Evolutionary conservation across 2,329 filamentous ascomycete genomes (phyloP).

Genomic region (Microdochium bolleyi): DNA sequence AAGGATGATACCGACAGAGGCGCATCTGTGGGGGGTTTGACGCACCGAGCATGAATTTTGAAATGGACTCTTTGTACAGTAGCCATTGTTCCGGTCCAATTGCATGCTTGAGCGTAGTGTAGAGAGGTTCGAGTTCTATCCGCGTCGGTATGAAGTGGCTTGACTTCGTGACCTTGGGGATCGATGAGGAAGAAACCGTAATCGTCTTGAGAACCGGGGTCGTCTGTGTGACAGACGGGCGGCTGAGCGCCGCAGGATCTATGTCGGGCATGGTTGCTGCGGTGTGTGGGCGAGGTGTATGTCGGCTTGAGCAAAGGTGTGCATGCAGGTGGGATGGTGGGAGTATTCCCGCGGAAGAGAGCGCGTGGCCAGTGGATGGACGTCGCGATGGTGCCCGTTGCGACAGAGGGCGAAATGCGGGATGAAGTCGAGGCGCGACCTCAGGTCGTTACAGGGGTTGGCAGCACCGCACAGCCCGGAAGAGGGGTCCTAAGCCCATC

Average conservation of each 20-base stretch:
- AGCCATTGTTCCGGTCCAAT: conserved; percentile 56
- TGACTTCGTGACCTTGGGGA: conserved; percentile 47
- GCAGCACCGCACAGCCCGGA: conserved; percentile 16
- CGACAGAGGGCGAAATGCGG: conserved; percentile 4
- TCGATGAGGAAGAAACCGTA: conserved; percentile 39
- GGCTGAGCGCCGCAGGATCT: conserved; percentile 61
- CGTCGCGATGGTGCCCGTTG: conserved; percentile 4
- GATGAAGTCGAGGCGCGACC: conserved; percentile 11
- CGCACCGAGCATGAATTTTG: conserved; percentile 56
- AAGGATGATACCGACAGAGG: neutral
- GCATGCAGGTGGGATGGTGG: neutral
- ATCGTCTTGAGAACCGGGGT: conserved; percentile 55
- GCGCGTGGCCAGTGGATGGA: neutral
- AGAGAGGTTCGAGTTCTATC: conserved; percentile 60
- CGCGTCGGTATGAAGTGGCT: conserved; percentile 56
- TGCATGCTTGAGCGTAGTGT: conserved; percentile 50
- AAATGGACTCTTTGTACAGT: conserved; percentile 54
- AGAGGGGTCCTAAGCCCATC: conserved; percentile 16
- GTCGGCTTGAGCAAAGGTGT: conserved; percentile 11
- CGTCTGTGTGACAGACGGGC: conserved; percentile 47
- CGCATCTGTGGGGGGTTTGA: conserved; percentile 5
- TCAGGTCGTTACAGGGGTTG: conserved; percentile 9
- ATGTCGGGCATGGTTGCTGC: conserved; percentile 54
- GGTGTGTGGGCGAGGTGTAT: conserved; percentile 6
- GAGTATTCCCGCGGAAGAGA: neutral